Evolutionary conservation across 2,329 filamentous ascomycete species (phyloP), one percentile per base, ranked within the genome.

Genomic region (Pseudogymnoascus sp.): DNA sequence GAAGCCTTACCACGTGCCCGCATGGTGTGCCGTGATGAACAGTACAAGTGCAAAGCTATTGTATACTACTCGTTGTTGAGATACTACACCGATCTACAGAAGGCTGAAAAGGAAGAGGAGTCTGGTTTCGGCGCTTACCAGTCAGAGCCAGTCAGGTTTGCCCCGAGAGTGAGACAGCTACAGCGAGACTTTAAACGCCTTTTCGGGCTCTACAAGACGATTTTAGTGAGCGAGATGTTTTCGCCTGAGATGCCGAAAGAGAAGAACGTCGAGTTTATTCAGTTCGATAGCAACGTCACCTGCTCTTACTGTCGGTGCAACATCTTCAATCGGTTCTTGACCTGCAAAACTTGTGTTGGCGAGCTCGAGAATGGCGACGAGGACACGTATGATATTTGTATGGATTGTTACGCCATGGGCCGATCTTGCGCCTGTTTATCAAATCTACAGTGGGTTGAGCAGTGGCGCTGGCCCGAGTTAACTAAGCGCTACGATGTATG

Each of bases 371-470:
- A 83, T 65, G 89, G 86, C 34, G 85, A 82, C 14, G 88, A 91
- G 63, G 86, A 97, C 71, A 90, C 90, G 0, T 99, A 97, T 73
- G 95, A 99, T 73, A 83, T 99, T 21, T 99, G 95, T 72, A 93
- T 99, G 90, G 95, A 99, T 69, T 99, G 95, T 73, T 99, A 96
- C 72, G 89, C 87, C n/a, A 96, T 97, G 89, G 95, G 95, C 21
- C 86, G 95, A 61, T 96, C 93, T 54, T 99, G 95, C 73, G 85
- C 84, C 2, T 99, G 95, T 71, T 83, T 96, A 61, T 96, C 93
- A 3, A 86, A 86, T 10, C 82, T 96, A 10, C 86, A 84, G 66
- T 99, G 93, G 93, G 91, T 91, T 61, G 93, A 99, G 73, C 95
- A 97, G 73, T 97, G 93, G 82, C 79, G 84, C 11, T 97, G 93